Evolutionary conservation across 2,329 filamentous ascomycete genomes (phyloP).

Genomic region (Aureobasidium musti): DNA sequence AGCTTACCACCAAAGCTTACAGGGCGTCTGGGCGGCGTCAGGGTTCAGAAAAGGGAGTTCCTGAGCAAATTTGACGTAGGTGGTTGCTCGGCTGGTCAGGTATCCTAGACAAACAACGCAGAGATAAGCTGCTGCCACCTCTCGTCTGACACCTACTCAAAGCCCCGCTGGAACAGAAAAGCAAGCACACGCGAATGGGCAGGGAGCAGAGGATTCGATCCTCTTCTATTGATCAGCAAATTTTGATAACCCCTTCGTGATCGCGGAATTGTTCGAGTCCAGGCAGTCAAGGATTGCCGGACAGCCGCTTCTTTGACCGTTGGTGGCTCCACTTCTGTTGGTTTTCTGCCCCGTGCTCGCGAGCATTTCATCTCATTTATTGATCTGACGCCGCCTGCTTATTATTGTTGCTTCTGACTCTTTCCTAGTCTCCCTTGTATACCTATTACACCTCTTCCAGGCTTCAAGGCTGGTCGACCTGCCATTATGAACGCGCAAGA

Average conservation of each 20-base stretch:
- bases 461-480: neutral
- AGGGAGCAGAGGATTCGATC: neutral
- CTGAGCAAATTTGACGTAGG: conserved; percentile 20
- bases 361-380: conserved; percentile 25
- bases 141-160: neutral
- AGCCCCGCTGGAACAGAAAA: neutral
- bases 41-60: conserved; percentile 12
- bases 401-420: neutral
- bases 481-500: conserved; percentile 56
- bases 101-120: conserved; percentile 13
- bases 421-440: neutral
- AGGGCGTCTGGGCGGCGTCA: conserved; percentile 13
- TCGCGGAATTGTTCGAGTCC: conserved; percentile 7
- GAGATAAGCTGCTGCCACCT: neutral
- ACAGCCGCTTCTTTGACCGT: conserved; percentile 18
- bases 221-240: neutral
- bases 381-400: neutral
- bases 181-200: neutral
- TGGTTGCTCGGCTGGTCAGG: conserved; percentile 13
- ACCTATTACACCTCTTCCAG: neutral
- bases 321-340: conserved; percentile 2
- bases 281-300: conserved; percentile 24
- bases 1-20: neutral
- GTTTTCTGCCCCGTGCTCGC: conserved; percentile 14
- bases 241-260: neutral